phyloP scores from a whole-genome alignment of 1,284 basidiomycete genomes.

The Rhizopogon parksii region DNA sequence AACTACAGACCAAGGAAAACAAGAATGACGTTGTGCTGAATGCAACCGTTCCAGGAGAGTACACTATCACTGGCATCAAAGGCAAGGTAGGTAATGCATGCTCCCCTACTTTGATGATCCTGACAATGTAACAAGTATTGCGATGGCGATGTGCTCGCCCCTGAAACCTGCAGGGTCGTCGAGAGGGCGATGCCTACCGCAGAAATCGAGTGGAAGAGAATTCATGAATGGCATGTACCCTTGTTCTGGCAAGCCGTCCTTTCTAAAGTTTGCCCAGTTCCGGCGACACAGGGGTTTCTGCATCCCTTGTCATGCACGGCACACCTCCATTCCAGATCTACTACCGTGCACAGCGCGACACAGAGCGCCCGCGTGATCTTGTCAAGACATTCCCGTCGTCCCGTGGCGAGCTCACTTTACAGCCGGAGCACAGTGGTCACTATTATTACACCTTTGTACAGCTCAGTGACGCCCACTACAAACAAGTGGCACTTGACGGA shows the following conservation, averaged over 20 bases:
- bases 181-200: constrained; percentile 73
- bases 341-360: constrained; percentile 71
- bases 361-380: constrained; percentile 51
- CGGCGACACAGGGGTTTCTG: constrained; percentile 88
- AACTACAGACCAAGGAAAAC: constrained; percentile 42
- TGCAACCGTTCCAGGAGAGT: constrained; percentile 70
- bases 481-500: constrained; percentile 61
- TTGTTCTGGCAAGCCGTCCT: constrained; percentile 5
- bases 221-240: constrained; percentile 78
- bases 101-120: background rate
- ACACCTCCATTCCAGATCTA: constrained; percentile 84
- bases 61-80: constrained; percentile 65
- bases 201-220: constrained; percentile 83
- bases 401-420: constrained; percentile 78
- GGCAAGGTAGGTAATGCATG: constrained; percentile 47
- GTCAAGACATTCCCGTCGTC: constrained; percentile 63
- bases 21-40: constrained; percentile 44
- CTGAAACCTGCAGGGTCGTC: constrained; percentile 70
- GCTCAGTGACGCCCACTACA: constrained; percentile 83
- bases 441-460: constrained; percentile 82
- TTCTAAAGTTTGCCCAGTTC: constrained; percentile 49
- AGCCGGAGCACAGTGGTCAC: constrained; percentile 84
- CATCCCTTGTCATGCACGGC: constrained; percentile 81
- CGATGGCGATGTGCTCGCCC: constrained; percentile 73
- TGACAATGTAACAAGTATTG: constrained; percentile 45